Base-by-base conservation (phyloP, 306 rosid genomes). In the Gastrolobium villosum region DNA sequence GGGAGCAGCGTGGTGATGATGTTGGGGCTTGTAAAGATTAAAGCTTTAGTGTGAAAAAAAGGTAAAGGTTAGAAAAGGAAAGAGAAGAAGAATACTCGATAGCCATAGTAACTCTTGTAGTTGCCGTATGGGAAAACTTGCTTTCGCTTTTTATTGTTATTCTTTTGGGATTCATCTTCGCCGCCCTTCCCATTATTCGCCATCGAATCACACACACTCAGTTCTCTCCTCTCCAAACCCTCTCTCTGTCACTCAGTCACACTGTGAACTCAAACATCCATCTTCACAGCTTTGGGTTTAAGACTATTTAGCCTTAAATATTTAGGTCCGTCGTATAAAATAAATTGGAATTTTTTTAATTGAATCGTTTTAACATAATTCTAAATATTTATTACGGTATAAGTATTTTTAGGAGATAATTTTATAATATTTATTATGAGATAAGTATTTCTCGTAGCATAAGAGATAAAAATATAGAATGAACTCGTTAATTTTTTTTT, bases 71-170 rank as follows among this genome's bases (percentile, higher is more conserved):
- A 56, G 10, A 2, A 37, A 7, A 36, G 64, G 2, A 59, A 9
- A 45, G 39, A 2, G 39, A 62, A 63, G 62, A 77, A 65, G 68
- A 30, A 49, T 89, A 93, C 99, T 9, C 97, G 92, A 76, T 95
- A 95, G 87, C 95, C 96, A 76, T 95, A 95, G 89, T 95, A 95
- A 86, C 63, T 76, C 80, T 57, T 86, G 87, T 95, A 95, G 82
- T 95, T 95, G 62, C 99, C 98, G 76, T 69, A 93, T 6, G 92
- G 96, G 75, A 77, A 82, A 55, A 77, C 75, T 64, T 77, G 82
- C n/a, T 82, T 71, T 20, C 75, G 82, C 30, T 77, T 82, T 57
- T 71, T 82, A n/a, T n/a, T 71, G 56, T 77, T 77, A 7, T 71
- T 69, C 20, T 76, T 62, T 48, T 37, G 49, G 55, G 9, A 76